Base-by-base conservation (phyloP, 148 eudicot genomes). In the Suaeda aralocaspica region DNA sequence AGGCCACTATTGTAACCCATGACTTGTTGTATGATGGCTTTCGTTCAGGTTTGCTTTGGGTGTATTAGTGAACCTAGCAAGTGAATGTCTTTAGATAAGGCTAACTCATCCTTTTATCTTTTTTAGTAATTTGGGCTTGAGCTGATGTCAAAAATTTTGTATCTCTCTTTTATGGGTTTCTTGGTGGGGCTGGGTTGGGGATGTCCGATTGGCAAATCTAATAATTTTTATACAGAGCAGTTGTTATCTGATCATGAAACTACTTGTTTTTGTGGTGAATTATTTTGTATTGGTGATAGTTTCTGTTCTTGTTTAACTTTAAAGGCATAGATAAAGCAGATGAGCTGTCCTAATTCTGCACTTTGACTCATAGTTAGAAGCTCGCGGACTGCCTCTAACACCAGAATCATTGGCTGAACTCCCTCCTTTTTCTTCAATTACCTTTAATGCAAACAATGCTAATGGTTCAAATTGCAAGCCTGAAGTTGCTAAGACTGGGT, bases 401-500 rank as follows among this genome's bases (percentile, higher is more conserved):
- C 90, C 99, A 16, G 97, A 95, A 75, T 84, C 92, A 39, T 87
- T 95, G 71, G 87, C 90, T 75, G 57, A 79, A 53, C 96, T 91
- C 62, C 91, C 93, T 53, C 84, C 96, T 52, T 95, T 91, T 77
- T 78, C 87, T 67, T 83, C 96, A 52, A 95, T 95, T 74, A 88
- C 93, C 67, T 86, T 95, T 80, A 95, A 95, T 73, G 67, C 70
- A 39, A 82, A 76, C 64, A 84, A 86, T 72, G 73, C 85, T 59
- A 80, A 79, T 73, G 86, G 81, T 12, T 76, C 71, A 59, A 81
- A 74, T 61, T 69, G 87, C 76, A 93, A 89, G 73, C 99, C 99
- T 69, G 99, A 95, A 81, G 99, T 95, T 75, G 99, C 99, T 74
- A 95, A 95, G 80, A 95, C 99, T 55, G 99, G 99, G 31, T 70